phyloP scores from a whole-genome alignment of 2,329 filamentous ascomycete species.

The Tolypocladium sp. region DNA sequence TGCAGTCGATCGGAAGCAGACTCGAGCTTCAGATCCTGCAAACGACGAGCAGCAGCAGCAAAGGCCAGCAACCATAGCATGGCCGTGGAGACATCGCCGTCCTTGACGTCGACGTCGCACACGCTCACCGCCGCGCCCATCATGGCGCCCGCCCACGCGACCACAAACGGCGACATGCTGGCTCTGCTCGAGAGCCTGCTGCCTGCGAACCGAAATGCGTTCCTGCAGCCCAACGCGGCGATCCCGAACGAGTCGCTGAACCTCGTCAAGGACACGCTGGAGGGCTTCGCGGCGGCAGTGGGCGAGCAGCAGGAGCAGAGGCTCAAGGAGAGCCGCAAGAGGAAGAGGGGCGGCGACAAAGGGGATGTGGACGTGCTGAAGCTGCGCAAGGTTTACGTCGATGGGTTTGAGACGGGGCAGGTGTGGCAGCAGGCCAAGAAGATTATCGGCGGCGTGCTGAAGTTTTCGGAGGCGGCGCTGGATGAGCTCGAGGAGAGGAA shows the following conservation, averaged over 20 bases:
- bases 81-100: constrained; percentile 41
- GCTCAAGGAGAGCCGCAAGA: constrained; percentile 64
- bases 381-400: constrained; percentile 71
- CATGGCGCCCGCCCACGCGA: constrained; percentile 28
- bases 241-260: constrained; percentile 62
- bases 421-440: constrained; percentile 90
- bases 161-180: constrained; percentile 27
- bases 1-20: background rate
- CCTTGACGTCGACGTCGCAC: constrained; percentile 55
- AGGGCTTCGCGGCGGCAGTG: constrained; percentile 66
- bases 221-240: constrained; percentile 62
- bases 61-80: constrained; percentile 16
- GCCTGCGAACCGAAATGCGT: constrained; percentile 56
- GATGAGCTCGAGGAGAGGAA: constrained; percentile 41
- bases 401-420: constrained; percentile 81
- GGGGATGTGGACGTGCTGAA: constrained; percentile 51
- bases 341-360: constrained; percentile 54
- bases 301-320: constrained; percentile 63
- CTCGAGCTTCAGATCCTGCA: background rate
- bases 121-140: constrained; percentile 45
- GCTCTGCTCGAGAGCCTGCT: constrained; percentile 49
- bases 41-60: background rate
- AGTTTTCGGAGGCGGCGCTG: constrained; percentile 37
- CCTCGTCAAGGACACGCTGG: constrained; percentile 71
- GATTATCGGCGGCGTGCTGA: constrained; percentile 55